Base-by-base conservation (phyloP, 495 filamentous ascomycete genomes). In the Penicillium lividum region DNA sequence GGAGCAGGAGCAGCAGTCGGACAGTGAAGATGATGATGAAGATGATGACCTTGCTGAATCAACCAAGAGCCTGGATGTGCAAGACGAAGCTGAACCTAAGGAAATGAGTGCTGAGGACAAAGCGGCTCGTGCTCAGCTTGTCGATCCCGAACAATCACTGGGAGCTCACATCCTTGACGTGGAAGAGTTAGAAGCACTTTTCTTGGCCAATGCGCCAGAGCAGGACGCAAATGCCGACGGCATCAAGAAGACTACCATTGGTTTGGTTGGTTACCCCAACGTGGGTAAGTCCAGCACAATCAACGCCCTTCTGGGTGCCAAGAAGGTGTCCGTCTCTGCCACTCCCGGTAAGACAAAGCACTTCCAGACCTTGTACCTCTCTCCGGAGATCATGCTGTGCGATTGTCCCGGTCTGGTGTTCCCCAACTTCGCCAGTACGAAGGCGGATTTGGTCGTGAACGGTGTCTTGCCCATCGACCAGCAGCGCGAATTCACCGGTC, bases 311-410 rank as follows among this genome's bases (percentile, higher is more conserved):
- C 90, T 97, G 57, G 95, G 95, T 51, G 89, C 95, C 54, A 98
- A 97, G 82, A 98, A 98, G 76, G 95, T 99, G 5, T 97, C 93
- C 3, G 95, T 99, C 42, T 98, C 95, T 40, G 86, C 93, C 29
- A 99, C 95, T 3, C 95, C 95, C 6, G 95, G 95, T 56, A 99
- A 98, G 74, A 99, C 95, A 9, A 99, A 99, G 77, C 95, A 99
- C 67, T 99, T 99, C 78, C 95, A 99, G 72, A 99, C 95, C 16
- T 92, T 99, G 61, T 93, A 96, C 71, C 82, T 98, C 48, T 92
- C 89, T 60, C 87, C 92, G 15, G 82, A 86, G 59, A 90, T 98
- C 61, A 84, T 97, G 62, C 82, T 99, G 22, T 98, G 95, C 77
- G 95, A 99, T 86, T 99, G 95, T 66, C 95, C 95, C 30, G 95